Evolutionary conservation across 2,329 filamentous ascomycete genomes (phyloP).

Genomic region (Nemania sp.): DNA sequence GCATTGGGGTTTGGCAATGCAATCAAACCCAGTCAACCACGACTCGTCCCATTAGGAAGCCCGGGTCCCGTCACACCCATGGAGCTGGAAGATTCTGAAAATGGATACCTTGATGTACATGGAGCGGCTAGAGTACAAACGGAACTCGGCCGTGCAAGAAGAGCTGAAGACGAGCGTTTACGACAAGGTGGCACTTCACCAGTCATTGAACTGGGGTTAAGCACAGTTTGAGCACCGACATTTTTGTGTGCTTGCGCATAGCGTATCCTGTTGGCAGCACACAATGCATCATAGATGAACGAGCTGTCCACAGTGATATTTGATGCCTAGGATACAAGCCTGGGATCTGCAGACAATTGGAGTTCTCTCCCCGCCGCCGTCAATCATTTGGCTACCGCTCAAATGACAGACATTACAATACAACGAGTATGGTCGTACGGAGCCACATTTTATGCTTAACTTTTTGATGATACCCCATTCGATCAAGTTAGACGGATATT

Average conservation of each 20-base stretch:
- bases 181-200: constrained; percentile 40
- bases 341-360: too few relatives aligned
- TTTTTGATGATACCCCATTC: constrained; percentile 22
- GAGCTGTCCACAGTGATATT: not conserved
- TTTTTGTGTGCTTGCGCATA: too few relatives aligned
- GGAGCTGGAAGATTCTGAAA: constrained; percentile 52
- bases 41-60: constrained; percentile 57
- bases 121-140: constrained; percentile 30
- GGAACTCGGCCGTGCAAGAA: constrained; percentile 38
- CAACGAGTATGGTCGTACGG: constrained; percentile 8
- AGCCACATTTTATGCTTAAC: constrained; percentile 12
- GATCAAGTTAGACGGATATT: constrained; percentile 13
- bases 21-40: constrained; percentile 49
- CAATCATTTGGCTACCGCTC: too few relatives aligned
- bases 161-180: constrained; percentile 40
- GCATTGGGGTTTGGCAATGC: constrained; percentile 45
- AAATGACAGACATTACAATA: too few relatives aligned
- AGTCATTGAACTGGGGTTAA: constrained; percentile 38
- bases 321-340: not conserved
- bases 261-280: not conserved
- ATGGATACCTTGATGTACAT: constrained; percentile 45
- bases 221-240: constrained; percentile 37
- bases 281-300: not conserved
- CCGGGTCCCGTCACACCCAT: constrained; percentile 66
- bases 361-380: too few relatives aligned